Evolutionary conservation across 768 basidiomycete species (phyloP).

Genomic region (Boletus vinaceobasis): DNA sequence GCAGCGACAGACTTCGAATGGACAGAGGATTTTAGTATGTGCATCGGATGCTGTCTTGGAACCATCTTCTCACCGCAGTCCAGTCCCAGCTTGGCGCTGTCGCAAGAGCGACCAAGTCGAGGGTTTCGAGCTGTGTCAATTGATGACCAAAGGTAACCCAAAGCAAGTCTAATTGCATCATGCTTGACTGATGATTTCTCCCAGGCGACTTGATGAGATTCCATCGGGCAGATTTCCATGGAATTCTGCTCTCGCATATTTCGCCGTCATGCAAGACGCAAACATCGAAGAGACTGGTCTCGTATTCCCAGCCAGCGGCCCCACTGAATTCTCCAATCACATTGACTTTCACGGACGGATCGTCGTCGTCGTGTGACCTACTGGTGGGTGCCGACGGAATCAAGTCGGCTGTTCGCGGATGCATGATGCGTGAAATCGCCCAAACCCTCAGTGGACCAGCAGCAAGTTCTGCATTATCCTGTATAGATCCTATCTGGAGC

Average conservation of each 20-base stretch:
- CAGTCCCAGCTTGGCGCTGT: constrained; percentile 52
- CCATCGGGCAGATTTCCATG: constrained; percentile 68
- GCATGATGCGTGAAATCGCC: constrained; percentile 33
- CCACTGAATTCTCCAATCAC: constrained; percentile 31
- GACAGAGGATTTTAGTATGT: constrained; percentile 24
- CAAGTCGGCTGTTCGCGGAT: constrained; percentile 46
- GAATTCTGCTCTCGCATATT: constrained; percentile 49
- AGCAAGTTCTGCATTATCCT: constrained; percentile 39
- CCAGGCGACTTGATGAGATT: constrained; percentile 51
- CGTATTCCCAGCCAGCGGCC: constrained; percentile 49
- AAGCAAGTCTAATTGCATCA: neutral
- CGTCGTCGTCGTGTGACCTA: constrained; percentile 56
- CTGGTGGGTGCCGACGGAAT: constrained; percentile 71
- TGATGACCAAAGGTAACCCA: constrained; percentile 52
- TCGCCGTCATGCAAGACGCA: constrained; percentile 44
- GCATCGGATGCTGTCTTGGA: neutral
- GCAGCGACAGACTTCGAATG: constrained; percentile 17
- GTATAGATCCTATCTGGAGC: constrained; percentile 55
- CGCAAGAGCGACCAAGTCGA: constrained; percentile 59
- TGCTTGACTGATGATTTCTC: constrained; percentile 3
- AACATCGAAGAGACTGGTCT: constrained; percentile 56
- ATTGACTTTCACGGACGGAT: constrained; percentile 61
- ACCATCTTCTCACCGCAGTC: neutral
- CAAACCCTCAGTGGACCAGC: constrained; percentile 36
- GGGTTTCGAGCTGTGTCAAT: constrained; percentile 50